Evolutionary conservation across 345 rosid species (phyloP).

Genomic region (Salix exigua): DNA sequence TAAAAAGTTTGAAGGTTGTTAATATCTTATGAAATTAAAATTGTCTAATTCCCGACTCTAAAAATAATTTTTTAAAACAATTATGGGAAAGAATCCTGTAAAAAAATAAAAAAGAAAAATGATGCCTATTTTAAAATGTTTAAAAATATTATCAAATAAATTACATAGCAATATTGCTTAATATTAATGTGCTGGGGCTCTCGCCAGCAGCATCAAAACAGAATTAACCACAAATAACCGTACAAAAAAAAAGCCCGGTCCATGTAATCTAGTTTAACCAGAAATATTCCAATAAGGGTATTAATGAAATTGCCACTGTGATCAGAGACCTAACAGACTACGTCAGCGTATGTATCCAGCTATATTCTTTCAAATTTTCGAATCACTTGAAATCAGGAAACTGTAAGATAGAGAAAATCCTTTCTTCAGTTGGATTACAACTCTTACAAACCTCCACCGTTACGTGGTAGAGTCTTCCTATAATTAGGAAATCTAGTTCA

Average conservation of each 20-base stretch:
- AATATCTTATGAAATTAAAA: no score
- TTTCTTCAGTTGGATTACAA: not conserved
- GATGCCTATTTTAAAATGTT: no score
- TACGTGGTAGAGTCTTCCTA: not conserved
- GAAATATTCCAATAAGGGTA: not conserved
- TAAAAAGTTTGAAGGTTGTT: no score
- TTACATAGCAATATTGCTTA: no score
- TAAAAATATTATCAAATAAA: no score
- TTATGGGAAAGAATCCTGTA: no score
- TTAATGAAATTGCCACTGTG: not conserved
- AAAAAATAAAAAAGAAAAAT: no score
- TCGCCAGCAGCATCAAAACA: no score
- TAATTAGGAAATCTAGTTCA: not conserved
- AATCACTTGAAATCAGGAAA: not conserved
- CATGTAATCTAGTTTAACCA: not conserved
- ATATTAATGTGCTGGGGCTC: no score
- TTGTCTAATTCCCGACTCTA: no score
- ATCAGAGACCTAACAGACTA: not conserved
- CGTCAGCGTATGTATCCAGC: not conserved
- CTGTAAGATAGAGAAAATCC: not conserved
- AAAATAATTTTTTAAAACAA: no score
- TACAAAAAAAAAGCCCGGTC: not conserved
- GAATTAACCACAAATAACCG: no score
- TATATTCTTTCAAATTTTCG: not conserved
- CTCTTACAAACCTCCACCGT: not conserved